These are phyloP conservation scores for Ceratobasidium sp. DNA, from an alignment of 1,284 basidiomycete species.

Conservation along the genomic window DNA sequence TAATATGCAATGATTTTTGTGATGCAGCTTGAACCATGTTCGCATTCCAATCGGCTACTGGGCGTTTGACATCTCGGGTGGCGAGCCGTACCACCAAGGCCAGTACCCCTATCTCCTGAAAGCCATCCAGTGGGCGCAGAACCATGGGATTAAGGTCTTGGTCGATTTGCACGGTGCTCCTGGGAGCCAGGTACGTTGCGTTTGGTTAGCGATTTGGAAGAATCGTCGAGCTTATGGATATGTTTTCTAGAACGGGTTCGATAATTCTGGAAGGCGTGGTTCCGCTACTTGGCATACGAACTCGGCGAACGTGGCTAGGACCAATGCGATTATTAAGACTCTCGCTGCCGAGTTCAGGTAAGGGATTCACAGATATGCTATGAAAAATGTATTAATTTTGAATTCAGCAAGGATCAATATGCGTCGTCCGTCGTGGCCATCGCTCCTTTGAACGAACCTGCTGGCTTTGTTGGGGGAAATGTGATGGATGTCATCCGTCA, in stretches of 20 bases:
- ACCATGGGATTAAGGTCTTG: constrained; percentile 84
- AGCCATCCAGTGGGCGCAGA: constrained; percentile 83
- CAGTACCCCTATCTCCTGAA: constrained; percentile 66
- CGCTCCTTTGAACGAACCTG: constrained; percentile 84
- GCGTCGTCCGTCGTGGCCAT: constrained; percentile 64
- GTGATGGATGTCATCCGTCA: constrained; percentile 72
- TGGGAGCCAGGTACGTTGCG: constrained; percentile 69
- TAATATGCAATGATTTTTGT: not conserved
- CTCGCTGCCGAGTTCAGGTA: constrained; percentile 62
- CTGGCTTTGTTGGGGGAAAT: constrained; percentile 72
- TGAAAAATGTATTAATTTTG: constrained; percentile 52
- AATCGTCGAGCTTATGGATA: not conserved
- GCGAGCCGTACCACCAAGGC: constrained; percentile 88
- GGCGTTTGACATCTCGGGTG: constrained; percentile 87
- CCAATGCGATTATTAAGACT: constrained; percentile 74
- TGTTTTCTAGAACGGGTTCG: constrained; percentile 68
- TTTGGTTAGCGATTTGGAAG: not conserved
- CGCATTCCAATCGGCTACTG: constrained; percentile 88
- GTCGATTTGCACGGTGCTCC: constrained; percentile 83
- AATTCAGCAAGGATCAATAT: constrained; percentile 51
- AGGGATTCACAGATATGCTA: not conserved
- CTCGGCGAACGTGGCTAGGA: constrained; percentile 75
- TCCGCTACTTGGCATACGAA: constrained; percentile 78
- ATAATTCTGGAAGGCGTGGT: constrained; percentile 86
- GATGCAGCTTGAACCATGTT: constrained; percentile 46